Conservation (phyloP, 495 filamentous ascomycete species). For the Hyaloscypha bicolor region DNA sequence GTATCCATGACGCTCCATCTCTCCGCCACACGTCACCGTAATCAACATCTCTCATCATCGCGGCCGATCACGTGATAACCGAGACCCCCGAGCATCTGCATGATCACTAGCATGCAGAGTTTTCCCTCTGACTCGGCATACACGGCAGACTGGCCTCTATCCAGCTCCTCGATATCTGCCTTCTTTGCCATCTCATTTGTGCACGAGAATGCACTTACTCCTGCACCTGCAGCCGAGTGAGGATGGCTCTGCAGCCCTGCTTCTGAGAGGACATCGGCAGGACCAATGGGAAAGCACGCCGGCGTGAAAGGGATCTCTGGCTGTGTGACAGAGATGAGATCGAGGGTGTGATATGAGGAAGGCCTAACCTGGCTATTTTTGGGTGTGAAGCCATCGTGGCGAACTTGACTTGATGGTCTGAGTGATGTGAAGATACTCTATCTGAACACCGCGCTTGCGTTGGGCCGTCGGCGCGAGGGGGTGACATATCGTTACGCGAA, state of each 20-base stretch:
- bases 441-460: too few relatives aligned
- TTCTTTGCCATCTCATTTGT: not conserved
- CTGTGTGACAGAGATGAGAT: not conserved
- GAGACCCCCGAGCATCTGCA: not conserved
- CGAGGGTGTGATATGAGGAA: not conserved
- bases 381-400: too few relatives aligned
- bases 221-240: not conserved
- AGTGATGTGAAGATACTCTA: too few relatives aligned
- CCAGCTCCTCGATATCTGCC: not conserved
- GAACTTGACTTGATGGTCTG: too few relatives aligned
- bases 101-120: not conserved
- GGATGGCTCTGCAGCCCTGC: not conserved
- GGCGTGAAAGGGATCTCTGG: not conserved
- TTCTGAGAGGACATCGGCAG: not conserved
- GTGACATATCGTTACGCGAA: not conserved
- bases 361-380: too few relatives aligned
- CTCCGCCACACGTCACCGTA: not conserved
- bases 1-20: not conserved
- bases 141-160: not conserved
- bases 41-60: not conserved
- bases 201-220: not conserved
- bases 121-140: not conserved
- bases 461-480: not conserved
- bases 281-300: not conserved
- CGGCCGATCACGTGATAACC: not conserved